Evolutionary conservation across 768 basidiomycete species (phyloP).

Genomic region (Exidia glandulosa): DNA sequence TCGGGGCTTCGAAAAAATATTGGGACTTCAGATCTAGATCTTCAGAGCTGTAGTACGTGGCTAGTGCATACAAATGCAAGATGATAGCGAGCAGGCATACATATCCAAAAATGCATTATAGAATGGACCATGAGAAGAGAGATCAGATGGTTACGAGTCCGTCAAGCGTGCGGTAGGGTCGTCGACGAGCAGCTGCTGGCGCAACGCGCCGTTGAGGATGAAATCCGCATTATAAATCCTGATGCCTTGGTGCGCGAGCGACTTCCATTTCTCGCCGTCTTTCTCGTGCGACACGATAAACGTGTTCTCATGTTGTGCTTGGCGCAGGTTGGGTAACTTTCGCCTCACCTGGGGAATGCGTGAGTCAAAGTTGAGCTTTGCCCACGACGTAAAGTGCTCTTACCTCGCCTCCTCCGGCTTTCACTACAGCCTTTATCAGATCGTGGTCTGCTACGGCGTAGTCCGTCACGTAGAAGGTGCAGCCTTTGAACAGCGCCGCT

Average conservation of each 20-base stretch:
- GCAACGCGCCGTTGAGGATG: conserved; percentile 49
- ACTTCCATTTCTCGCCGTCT: conserved; percentile 57
- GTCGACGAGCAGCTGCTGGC: conserved; percentile 59
- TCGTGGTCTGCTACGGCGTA: conserved; percentile 41
- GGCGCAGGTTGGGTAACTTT: neutral
- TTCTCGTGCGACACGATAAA: conserved; percentile 56
- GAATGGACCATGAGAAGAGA: too few species aligned
- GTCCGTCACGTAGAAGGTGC: conserved; percentile 66
- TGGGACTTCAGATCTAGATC: too few species aligned
- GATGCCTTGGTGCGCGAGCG: conserved; percentile 38
- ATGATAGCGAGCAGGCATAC: too few species aligned
- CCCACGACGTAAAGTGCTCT: neutral
- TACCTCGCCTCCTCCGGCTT: conserved; percentile 63
- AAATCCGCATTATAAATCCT: conserved; percentile 63
- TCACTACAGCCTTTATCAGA: conserved; percentile 57
- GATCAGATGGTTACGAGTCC: too few species aligned
- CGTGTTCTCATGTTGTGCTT: conserved; percentile 23
- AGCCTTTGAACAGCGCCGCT: conserved; percentile 49
- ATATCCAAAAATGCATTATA: too few species aligned
- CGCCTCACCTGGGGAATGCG: conserved; percentile 27
- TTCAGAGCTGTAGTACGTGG: too few species aligned
- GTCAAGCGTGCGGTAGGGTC: conserved; percentile 22
- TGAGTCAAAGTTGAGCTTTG: conserved; percentile 34
- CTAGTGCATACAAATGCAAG: too few species aligned
- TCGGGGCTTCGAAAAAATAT: too few species aligned